phyloP scores from a whole-genome alignment of 2,329 filamentous ascomycete genomes.

The Pseudomassariella vexata region DNA sequence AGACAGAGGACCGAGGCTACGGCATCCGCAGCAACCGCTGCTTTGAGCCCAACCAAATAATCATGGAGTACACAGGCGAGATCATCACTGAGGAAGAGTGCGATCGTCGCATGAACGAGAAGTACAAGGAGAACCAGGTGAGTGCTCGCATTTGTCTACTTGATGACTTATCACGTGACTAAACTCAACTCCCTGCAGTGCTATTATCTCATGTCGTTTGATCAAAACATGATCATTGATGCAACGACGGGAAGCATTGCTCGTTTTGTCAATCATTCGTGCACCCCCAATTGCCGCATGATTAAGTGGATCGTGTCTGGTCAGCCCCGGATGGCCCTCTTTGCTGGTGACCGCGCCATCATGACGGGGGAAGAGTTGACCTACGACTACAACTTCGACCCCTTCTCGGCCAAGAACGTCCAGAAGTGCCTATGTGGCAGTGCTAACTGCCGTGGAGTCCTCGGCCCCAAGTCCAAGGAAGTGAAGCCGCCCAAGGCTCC shows the following conservation, averaged over 20 bases:
- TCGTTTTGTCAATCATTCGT: conserved; percentile 97
- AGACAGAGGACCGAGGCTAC: conserved; percentile 82
- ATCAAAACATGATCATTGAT: conserved; percentile 98
- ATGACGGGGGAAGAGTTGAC: conserved; percentile 94
- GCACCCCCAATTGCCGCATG: conserved; percentile 94
- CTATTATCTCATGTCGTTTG: conserved; percentile 98
- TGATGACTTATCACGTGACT: conserved; percentile 9
- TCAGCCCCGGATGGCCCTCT: conserved; percentile 92
- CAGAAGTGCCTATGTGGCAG: conserved; percentile 61
- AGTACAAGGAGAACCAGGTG: conserved; percentile 91
- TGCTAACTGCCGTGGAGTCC: conserved; percentile 57
- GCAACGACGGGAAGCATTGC: conserved; percentile 93
- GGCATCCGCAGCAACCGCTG: conserved; percentile 86
- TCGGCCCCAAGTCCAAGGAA: conserved; percentile 57
- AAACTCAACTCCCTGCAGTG: conserved; percentile 53
- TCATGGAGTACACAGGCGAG: conserved; percentile 96
- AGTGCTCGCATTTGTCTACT: conserved; percentile 20
- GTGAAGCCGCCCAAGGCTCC: conserved; percentile 39
- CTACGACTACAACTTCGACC: conserved; percentile 79
- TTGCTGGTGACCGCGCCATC: conserved; percentile 83
- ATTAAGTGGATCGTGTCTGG: conserved; percentile 95
- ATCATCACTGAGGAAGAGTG: conserved; percentile 95
- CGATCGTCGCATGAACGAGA: conserved; percentile 85
- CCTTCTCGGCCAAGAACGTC: conserved; percentile 63
- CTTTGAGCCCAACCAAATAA: conserved; percentile 87